These are phyloP conservation scores for Hypericum perforatum DNA, from an alignment of 345 rosid genomes.

Conservation along the genomic window DNA sequence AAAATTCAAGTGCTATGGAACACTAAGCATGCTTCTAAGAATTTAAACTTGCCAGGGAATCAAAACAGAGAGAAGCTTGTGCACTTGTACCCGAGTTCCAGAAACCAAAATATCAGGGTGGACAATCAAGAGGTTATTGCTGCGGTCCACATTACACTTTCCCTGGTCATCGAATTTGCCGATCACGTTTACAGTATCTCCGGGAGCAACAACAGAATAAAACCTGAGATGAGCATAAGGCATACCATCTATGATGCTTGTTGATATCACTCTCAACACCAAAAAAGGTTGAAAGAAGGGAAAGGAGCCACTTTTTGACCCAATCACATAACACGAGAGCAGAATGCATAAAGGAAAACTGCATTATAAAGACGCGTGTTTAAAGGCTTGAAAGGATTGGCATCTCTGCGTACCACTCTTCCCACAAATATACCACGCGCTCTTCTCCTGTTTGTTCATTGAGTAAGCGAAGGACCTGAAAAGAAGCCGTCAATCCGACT, in stretches of 20 bases:
- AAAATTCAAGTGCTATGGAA: conserved; percentile 7
- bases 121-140: conserved; percentile 60
- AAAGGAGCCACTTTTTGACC: no score
- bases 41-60: neutral
- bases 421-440: conserved; percentile 58
- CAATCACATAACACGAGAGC: neutral
- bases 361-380: neutral
- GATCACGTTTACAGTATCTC: conserved; percentile 82
- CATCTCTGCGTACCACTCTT: conserved; percentile 55
- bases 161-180: conserved; percentile 73
- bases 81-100: conserved; percentile 67
- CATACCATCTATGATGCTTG: neutral
- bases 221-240: conserved; percentile 36
- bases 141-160: conserved; percentile 58
- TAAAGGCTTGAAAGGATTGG: neutral
- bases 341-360: neutral
- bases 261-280: no score
- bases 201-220: conserved; percentile 74
- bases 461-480: conserved; percentile 84
- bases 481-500: conserved; percentile 16
- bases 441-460: conserved; percentile 85
- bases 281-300: no score
- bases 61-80: neutral
- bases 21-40: conserved; percentile 3
- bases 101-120: conserved; percentile 85